Conservation (phyloP, 1,139 yeast species). For the Groenewaldozyma auringiensis region DNA sequence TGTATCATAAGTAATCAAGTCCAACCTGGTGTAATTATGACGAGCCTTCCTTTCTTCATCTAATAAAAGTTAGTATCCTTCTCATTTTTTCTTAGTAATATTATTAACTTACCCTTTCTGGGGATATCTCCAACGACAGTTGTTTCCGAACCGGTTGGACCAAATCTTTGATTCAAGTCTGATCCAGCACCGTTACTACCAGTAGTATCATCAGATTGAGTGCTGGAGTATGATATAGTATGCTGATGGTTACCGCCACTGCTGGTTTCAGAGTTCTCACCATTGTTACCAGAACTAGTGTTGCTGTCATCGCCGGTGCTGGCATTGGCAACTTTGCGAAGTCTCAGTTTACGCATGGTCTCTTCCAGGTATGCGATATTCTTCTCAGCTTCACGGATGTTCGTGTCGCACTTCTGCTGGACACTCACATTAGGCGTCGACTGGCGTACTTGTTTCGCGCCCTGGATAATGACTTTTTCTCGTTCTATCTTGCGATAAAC, state of each 20-base stretch:
- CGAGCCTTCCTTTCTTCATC: slow-evolving; percentile 10
- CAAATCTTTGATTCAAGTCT: background rate
- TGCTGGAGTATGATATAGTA: slow-evolving; percentile 12
- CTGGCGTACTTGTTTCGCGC: slow-evolving; percentile 72
- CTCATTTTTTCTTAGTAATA: background rate
- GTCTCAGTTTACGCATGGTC: slow-evolving; percentile 56
- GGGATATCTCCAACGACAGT: slow-evolving; percentile 10
- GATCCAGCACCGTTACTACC: background rate
- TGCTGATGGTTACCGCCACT: slow-evolving; percentile 12
- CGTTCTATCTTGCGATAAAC: slow-evolving; percentile 78
- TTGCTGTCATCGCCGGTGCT: slow-evolving; percentile 1
- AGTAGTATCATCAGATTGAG: slow-evolving; percentile 8
- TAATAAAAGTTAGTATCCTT: background rate
- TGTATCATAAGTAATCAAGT: slow-evolving; percentile 82
- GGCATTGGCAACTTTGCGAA: slow-evolving; percentile 22
- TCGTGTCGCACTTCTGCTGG: slow-evolving; percentile 84
- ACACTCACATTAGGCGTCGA: slow-evolving; percentile 73
- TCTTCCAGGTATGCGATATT: slow-evolving; percentile 83
- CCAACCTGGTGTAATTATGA: slow-evolving; percentile 41
- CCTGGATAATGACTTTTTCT: slow-evolving; percentile 79
- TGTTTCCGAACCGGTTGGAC: background rate
- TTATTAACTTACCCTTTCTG: slow-evolving; percentile 14
- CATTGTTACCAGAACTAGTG: too few relatives aligned
- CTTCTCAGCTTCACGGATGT: slow-evolving; percentile 83
- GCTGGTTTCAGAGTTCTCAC: background rate